These are phyloP conservation scores for Aspergillus fumigatiaffinis DNA, from an alignment of 2,329 filamentous ascomycete genomes.

Conservation along the genomic window DNA sequence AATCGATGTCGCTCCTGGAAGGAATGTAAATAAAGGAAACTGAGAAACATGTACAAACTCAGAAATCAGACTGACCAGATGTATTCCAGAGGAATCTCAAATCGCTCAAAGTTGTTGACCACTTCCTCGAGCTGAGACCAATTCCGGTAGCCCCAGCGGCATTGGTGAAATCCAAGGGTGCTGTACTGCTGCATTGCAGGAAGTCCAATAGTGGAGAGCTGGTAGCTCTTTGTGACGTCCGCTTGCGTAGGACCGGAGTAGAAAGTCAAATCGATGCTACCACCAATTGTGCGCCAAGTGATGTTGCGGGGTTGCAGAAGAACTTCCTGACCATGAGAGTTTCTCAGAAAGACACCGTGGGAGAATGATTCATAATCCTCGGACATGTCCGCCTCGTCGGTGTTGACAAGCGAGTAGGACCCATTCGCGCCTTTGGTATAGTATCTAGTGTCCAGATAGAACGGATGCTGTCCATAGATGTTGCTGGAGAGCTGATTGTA, in stretches of 20 bases:
- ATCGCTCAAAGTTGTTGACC: conserved; percentile 50
- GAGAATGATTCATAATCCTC: conserved; percentile 62
- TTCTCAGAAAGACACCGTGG: conserved; percentile 74
- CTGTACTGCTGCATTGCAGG: conserved; percentile 80
- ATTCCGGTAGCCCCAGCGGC: conserved; percentile 75
- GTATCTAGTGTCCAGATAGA: conserved; percentile 77
- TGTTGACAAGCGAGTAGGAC: conserved; percentile 50
- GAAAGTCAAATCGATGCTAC: conserved; percentile 75
- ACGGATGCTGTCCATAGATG: conserved; percentile 71
- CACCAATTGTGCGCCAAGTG: conserved; percentile 71
- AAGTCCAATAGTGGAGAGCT: conserved; percentile 61
- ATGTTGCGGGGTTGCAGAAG: conserved; percentile 61
- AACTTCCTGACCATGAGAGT: conserved; percentile 72
- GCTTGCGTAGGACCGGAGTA: conserved; percentile 67
- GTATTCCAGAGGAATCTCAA: conserved; percentile 55
- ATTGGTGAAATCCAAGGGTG: conserved; percentile 78
- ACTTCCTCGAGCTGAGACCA: conserved; percentile 63
- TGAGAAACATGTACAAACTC: neutral
- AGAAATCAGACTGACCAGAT: conserved; percentile 33
- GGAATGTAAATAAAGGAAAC: neutral
- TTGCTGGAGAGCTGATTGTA: conserved; percentile 42
- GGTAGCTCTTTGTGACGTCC: conserved; percentile 68
- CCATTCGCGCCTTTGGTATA: conserved; percentile 55
- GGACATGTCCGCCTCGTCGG: conserved; percentile 50
- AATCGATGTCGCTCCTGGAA: conserved; percentile 46